Conservation (phyloP, 495 filamentous ascomycete genomes). For the Aspergillus incahuasiensis region DNA sequence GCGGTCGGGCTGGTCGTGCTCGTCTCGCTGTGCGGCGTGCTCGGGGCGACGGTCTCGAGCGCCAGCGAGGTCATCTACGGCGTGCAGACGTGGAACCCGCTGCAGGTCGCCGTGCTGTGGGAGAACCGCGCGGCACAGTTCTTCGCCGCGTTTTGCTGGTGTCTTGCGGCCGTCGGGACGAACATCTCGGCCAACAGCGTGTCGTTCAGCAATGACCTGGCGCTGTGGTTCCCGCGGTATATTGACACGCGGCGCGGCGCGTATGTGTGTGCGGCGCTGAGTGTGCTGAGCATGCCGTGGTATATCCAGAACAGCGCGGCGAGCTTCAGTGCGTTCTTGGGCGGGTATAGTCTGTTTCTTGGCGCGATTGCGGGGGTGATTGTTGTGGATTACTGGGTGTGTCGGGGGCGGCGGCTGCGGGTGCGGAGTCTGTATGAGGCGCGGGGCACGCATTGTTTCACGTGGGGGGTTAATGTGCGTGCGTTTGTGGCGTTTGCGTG, state of each 20-base stretch:
- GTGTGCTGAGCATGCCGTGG: slow-evolving; percentile 45
- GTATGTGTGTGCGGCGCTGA: slow-evolving; percentile 19
- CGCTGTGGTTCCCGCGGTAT: slow-evolving; percentile 53
- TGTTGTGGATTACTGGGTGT: slow-evolving; percentile 43
- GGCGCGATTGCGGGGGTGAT: slow-evolving; percentile 44
- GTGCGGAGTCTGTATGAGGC: slow-evolving; percentile 34
- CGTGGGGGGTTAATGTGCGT: slow-evolving; percentile 35
- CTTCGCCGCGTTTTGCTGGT: slow-evolving; percentile 49
- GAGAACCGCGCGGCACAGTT: slow-evolving; percentile 51
- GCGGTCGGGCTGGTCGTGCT: slow-evolving; percentile 56
- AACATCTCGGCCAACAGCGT: slow-evolving; percentile 59
- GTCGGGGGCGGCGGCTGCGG: slow-evolving; percentile 30
- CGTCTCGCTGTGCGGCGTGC: slow-evolving; percentile 48
- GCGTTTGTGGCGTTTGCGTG: slow-evolving; percentile 33
- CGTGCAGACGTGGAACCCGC: slow-evolving; percentile 52
- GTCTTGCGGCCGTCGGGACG: slow-evolving; percentile 51
- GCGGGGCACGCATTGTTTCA: slow-evolving; percentile 42
- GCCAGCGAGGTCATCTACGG: slow-evolving; percentile 51
- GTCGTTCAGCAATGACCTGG: slow-evolving; percentile 56
- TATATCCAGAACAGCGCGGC: slow-evolving; percentile 43
- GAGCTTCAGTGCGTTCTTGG: slow-evolving; percentile 40
- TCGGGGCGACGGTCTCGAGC: slow-evolving; percentile 50
- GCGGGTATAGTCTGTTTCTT: slow-evolving; percentile 44
- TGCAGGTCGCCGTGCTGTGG: slow-evolving; percentile 49
- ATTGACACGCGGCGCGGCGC: slow-evolving; percentile 53